Evolutionary conservation across 257 asterid species (phyloP), one percentile per base, ranked within the genome.

Genomic region (Fraxinus americana): DNA sequence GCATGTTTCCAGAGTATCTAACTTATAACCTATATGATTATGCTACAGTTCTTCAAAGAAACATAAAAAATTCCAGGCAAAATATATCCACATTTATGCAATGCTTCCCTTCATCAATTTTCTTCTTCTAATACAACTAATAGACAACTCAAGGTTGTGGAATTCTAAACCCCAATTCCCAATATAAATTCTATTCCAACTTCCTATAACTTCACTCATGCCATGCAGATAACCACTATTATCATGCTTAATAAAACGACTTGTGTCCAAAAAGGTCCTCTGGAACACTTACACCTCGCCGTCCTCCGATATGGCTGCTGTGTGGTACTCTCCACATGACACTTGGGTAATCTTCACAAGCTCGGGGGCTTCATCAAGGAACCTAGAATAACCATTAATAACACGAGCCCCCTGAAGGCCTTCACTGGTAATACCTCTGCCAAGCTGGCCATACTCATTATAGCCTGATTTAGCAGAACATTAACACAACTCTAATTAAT

Each of bases 391-490:
- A 41, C 90, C 92, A 73, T 86, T 87, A 76, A 96, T 93, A 70
- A 91, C 71, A 75, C 81, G 91, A 88, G 98, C 95, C 96, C 91
- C 91, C 86, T 96, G 98, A 85, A 93, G 97, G 54, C 99, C 99
- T 88, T 91, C 99, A 78, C 89, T 81, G 74, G 98, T 93, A 88
- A 90, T 76, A 84, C 99, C 99, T 94, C 99, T 90, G 80, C 99
- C 97, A 83, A 96, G 97, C 92, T 96, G 98, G 78, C 97, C 98
- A 88, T 75, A 92, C 83, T 93, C 99, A 90, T 93, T 96, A 86
- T 96, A 93, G 87, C 99, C 99, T 95, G 97, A 86, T 90, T 88
- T 87, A 83, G 83, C 86, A 89, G 85, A 84, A 78, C 88, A 88
- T 84, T 78, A 83, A 87, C 84, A 88, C 84, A 81, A 79, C 77